Base-by-base conservation (phyloP, 805 yeast genomes). In the Ogataea minuta region DNA sequence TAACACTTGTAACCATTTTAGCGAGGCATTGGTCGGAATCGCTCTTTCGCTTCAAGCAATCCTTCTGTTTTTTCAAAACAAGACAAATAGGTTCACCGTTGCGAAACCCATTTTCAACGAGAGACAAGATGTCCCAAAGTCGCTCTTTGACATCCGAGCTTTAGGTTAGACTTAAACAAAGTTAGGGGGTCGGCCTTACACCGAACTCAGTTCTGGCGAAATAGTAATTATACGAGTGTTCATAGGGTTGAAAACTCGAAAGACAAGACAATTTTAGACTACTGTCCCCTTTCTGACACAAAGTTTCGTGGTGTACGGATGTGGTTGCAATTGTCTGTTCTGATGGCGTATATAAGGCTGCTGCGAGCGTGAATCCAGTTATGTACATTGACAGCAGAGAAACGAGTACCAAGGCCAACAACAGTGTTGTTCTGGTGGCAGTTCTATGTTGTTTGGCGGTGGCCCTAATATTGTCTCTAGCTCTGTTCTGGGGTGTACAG, bases 31-130 rank as follows among this genome's bases (percentile, higher is more conserved):
- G 21, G 15, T 39, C 37, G 8, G 31, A 23, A 16, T 28, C 32
- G 13, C 16, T n/a, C 24, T 31, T 34, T 20, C 44, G 26, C 24
- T 39, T 43, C n/a, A 43, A 25, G 21, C 29, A 24, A 7, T 36
- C 39, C 21, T 24, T 32, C 8, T 37, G 43, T 25, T 39, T 38
- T 21, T 40, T 43, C 12, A 57, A 30, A 14, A 43, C 34, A 9
- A 59, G 42, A 12, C 39, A 31, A 13, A 59, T 46, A 1, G 47
- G 20, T 11, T 50, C 54, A 3, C 64, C 63, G 20, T 48, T 41
- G 14, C 48, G 51, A 15, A 59, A 34, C 0, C 62, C 63, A 41
- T 53, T 51, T 39, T 57, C 62, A 16, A 57, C 45, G 10, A 58
- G 24, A 3, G 50, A 39, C 10, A 58, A 25, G 8, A 48, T 19